A percentile compares a stretch with the other conserved stretches of the same genome.
phyloP scores from a whole-genome alignment of 441 rosid species.

The Omphalea diandra region DNA sequence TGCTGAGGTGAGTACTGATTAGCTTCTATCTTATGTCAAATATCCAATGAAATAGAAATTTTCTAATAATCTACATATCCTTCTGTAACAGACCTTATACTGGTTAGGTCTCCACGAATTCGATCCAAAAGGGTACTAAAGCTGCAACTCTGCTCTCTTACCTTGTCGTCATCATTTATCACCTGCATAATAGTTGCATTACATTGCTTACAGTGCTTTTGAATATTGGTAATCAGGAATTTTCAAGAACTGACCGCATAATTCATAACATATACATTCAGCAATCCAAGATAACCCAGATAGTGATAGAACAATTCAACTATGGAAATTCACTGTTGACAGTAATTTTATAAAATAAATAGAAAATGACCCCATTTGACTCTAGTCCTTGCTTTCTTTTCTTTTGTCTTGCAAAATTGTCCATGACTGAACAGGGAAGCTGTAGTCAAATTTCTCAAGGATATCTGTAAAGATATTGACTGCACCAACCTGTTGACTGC shows the following conservation, averaged over 20 bases:
- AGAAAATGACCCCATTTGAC: neutral
- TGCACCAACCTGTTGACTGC: slow-evolving; percentile 56
- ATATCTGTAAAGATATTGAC: slow-evolving; percentile 46
- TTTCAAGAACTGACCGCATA: too few species aligned
- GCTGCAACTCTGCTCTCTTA: neutral
- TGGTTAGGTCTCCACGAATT: slow-evolving; percentile 58
- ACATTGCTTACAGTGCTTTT: neutral
- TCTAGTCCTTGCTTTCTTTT: neutral
- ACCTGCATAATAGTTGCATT: neutral
- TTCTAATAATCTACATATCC: neutral
- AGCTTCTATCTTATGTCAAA: neutral
- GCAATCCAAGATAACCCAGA: too few species aligned
- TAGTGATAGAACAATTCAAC: too few species aligned
- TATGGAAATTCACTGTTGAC: neutral
- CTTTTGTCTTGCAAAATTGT: neutral
- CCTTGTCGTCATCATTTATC: neutral
- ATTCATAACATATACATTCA: too few species aligned
- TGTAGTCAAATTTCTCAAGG: slow-evolving; percentile 43
- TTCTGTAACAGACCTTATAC: slow-evolving; percentile 40
- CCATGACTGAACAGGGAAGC: slow-evolving; percentile 36
- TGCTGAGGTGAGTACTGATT: slow-evolving; percentile 50
- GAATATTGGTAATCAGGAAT: too few species aligned
- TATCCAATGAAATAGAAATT: neutral
- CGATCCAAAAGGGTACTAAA: slow-evolving; percentile 56
- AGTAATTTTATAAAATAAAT: neutral